phyloP scores from a whole-genome alignment of 805 yeast species.

The Candida silvatica region DNA sequence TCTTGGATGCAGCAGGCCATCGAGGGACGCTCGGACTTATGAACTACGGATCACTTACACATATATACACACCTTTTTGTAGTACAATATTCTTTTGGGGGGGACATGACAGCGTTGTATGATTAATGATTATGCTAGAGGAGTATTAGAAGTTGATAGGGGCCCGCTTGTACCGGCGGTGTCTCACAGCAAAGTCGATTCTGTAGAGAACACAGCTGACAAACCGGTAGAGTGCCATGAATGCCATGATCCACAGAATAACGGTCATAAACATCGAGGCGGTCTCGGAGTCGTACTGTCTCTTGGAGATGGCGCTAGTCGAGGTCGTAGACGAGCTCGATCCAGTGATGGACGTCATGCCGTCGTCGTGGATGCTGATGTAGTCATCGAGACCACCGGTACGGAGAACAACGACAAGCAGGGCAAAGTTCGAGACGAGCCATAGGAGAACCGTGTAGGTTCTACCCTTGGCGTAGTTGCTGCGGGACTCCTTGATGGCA shows the following conservation, averaged over 20 bases:
- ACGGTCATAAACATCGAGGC: conserved; percentile 59
- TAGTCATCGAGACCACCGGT: conserved; percentile 65
- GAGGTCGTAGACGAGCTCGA: conserved; percentile 11
- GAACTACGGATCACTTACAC: too few relatives aligned
- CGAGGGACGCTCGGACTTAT: too few relatives aligned
- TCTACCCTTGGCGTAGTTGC: conserved; percentile 85
- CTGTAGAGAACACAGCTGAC: conserved; percentile 57
- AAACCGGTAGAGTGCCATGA: conserved; percentile 71
- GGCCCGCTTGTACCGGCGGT: conserved; percentile 13
- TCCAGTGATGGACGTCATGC: conserved; percentile 9
- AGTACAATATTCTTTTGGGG: background rate
- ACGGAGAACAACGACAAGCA: conserved; percentile 73
- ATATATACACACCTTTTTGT: background rate
- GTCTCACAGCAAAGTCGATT: conserved; percentile 12
- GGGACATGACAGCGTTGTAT: background rate
- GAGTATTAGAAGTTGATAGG: conserved; percentile 3
- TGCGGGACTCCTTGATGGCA: conserved; percentile 22
- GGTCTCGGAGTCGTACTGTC: conserved; percentile 13
- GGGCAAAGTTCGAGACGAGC: conserved; percentile 74
- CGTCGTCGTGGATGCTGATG: conserved; percentile 10
- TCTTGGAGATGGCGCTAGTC: conserved; percentile 21
- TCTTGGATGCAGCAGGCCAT: too few relatives aligned
- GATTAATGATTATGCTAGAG: background rate
- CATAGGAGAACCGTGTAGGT: conserved; percentile 82
- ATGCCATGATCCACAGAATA: conserved; percentile 87